Evolutionary conservation across 371 early-diverging fungal species (phyloP), one percentile per base, ranked within the genome.

Genomic region (Synchytrium microbalum): DNA sequence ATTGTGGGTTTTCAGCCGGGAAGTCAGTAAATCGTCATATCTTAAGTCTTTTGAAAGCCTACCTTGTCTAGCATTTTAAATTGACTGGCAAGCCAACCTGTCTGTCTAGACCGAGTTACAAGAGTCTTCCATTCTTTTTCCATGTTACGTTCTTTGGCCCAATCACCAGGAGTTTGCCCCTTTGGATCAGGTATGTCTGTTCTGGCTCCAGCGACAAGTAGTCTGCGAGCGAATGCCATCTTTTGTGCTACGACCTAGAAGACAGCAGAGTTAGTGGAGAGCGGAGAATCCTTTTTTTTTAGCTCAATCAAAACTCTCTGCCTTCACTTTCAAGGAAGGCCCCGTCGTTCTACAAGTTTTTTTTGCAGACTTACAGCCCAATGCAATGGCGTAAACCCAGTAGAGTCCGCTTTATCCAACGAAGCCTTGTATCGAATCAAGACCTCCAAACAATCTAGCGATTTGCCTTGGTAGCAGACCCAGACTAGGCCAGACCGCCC

Each of bases 401-500:
- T 82, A 52, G 79, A 73, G 65, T 95, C 95, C 38, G 70, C 74
- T 19, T 83, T 77, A 30, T 86, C 76, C 8, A 91, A 71, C 13
- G 72, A 75, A 0, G 93, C 92, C 14, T 88, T 88, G 33, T 84
- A 73, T 46, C 79, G 74, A 31, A 94, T 62, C 30, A 95, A 71
- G 31, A 88, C 75, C 56, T 85, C 82, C 5, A 90, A 61, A 79
- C 27, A 83, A 75, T 64, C 86, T 68, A 58, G 76, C 71, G 78
- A 79, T 69, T 89, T 89, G 0, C 90, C 91, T 70, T 91, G 91
- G 72, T 94, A 95, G 0, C 89, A 88, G 0, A 93, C 88, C 95
- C 96, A 97, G 92, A 95, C 93, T 32, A 97, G 73, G 27, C 92
- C 84, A 16, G 98, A 95, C 32, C 91, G 86, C 23, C 87, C 87